phyloP scores from a whole-genome alignment of 1,139 yeast species.

The Arxiozyma heterogenica region DNA sequence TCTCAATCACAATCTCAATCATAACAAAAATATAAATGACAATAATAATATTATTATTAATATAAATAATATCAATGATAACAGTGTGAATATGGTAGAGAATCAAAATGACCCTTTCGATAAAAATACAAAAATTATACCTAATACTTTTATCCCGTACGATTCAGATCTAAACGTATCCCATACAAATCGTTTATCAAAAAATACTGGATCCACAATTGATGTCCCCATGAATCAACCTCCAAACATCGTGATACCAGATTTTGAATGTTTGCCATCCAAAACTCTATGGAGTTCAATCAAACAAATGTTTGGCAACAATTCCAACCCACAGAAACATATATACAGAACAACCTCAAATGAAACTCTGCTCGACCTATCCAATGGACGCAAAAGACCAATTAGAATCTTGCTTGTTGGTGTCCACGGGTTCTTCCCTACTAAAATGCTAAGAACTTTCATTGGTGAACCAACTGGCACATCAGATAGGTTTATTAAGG shows the following conservation, averaged over 20 bases:
- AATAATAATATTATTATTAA: too few relatives aligned
- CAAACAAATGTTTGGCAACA: slow-evolving; percentile 14
- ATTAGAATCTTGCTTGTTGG: slow-evolving; percentile 56
- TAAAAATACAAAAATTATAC: slow-evolving; percentile 8
- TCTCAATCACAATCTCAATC: neutral
- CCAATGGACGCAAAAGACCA: slow-evolving; percentile 18
- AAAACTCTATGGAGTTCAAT: slow-evolving; percentile 20
- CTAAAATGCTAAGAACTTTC: slow-evolving; percentile 70
- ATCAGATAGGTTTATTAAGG: slow-evolving; percentile 74
- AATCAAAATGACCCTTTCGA: neutral
- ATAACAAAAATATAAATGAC: neutral
- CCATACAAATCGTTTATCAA: slow-evolving; percentile 11
- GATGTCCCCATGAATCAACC: slow-evolving; percentile 8
- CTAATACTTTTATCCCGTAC: slow-evolving; percentile 21
- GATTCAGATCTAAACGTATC: slow-evolving; percentile 20
- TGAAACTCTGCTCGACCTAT: slow-evolving; percentile 14
- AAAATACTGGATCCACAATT: neutral
- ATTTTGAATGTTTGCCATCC: slow-evolving; percentile 24
- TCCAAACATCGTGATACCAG: slow-evolving; percentile 27
- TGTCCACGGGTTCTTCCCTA: slow-evolving; percentile 93
- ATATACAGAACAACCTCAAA: slow-evolving; percentile 19
- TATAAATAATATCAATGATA: neutral
- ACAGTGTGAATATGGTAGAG: neutral
- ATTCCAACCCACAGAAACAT: slow-evolving; percentile 14
- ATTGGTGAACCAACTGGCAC: slow-evolving; percentile 94